A percentile compares a stretch with the other conserved stretches of the same genome.
Evolutionary conservation across 495 filamentous ascomycete genomes (phyloP).

Genomic region (Bryoglossum gracile): DNA sequence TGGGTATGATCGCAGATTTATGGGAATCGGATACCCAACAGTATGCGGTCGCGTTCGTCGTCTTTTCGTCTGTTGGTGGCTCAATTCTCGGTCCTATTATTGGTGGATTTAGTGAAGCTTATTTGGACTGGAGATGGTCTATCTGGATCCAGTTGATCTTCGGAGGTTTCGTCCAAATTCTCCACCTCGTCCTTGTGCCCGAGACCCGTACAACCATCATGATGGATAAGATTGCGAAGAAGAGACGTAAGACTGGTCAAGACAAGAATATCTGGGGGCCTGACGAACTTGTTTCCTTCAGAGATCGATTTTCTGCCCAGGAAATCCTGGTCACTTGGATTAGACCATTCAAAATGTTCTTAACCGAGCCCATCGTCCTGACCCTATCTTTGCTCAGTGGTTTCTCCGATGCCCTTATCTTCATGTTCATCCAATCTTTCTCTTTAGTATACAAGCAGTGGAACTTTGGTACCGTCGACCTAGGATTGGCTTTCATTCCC

Average conservation of each 20-base stretch:
- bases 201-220: conserved; percentile 64
- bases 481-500: conserved; percentile 57
- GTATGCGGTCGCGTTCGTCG: conserved; percentile 65
- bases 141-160: conserved; percentile 80
- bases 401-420: conserved; percentile 75
- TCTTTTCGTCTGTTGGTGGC: conserved; percentile 69
- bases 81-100: conserved; percentile 72
- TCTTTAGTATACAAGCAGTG: conserved; percentile 57
- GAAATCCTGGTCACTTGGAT: conserved; percentile 56
- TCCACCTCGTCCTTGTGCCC: conserved; percentile 60
- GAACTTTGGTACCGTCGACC: conserved; percentile 46
- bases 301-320: conserved; percentile 42
- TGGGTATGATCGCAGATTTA: conserved; percentile 79
- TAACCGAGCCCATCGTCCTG: conserved; percentile 69
- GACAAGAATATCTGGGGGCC: conserved; percentile 55
- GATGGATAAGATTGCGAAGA: conserved; percentile 59
- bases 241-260: conserved; percentile 46
- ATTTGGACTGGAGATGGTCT: conserved; percentile 65
- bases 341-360: conserved; percentile 72
- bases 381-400: conserved; percentile 65
- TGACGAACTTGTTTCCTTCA: conserved; percentile 47
- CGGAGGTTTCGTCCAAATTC: conserved; percentile 54
- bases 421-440: conserved; percentile 68
- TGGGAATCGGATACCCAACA: conserved; percentile 68
- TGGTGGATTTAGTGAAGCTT: conserved; percentile 65